Evolutionary conservation across 1,284 basidiomycete genomes (phyloP).

Genomic region (Rhodofomes roseus): DNA sequence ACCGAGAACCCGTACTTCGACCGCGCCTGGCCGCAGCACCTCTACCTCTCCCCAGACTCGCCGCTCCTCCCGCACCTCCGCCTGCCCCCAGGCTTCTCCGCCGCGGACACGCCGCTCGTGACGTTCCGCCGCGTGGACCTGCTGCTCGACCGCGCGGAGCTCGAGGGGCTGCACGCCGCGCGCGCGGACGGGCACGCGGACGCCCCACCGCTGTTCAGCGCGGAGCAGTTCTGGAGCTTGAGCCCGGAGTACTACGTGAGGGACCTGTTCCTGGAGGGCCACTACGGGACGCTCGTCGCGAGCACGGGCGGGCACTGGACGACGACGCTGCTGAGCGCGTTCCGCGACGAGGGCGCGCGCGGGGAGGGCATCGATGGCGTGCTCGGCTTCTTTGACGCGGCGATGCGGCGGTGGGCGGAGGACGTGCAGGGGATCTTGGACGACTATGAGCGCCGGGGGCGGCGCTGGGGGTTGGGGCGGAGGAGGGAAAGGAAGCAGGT

Average conservation of each 20-base stretch:
- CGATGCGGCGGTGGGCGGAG: constrained; percentile 50
- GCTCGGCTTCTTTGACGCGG: constrained; percentile 48
- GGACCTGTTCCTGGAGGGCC: constrained; percentile 39
- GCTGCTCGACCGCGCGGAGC: constrained; percentile 46
- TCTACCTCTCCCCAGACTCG: constrained; percentile 55
- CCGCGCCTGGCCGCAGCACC: constrained; percentile 58
- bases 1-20: constrained; percentile 50
- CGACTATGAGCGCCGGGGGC: constrained; percentile 14
- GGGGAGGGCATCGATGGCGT: constrained; percentile 48
- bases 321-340: constrained; percentile 47
- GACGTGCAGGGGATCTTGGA: constrained; percentile 42
- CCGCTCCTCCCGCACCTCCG: constrained; percentile 39
- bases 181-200: constrained; percentile 11
- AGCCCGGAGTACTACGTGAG: constrained; percentile 49
- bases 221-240: constrained; percentile 50
- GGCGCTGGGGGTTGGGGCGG: constrained; percentile 15
- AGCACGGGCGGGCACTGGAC: constrained; percentile 71
- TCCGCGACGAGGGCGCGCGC: constrained; percentile 33
- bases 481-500: constrained; percentile 35
- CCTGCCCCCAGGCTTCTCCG: constrained; percentile 49
- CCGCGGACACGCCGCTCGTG: constrained; percentile 54
- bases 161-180: constrained; percentile 41
- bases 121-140: constrained; percentile 63
- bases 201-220: constrained; percentile 43
- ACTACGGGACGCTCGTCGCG: constrained; percentile 56